Evolutionary conservation across 2,329 filamentous ascomycete genomes (phyloP).

Genomic region (Trichocomaceae sp.): DNA sequence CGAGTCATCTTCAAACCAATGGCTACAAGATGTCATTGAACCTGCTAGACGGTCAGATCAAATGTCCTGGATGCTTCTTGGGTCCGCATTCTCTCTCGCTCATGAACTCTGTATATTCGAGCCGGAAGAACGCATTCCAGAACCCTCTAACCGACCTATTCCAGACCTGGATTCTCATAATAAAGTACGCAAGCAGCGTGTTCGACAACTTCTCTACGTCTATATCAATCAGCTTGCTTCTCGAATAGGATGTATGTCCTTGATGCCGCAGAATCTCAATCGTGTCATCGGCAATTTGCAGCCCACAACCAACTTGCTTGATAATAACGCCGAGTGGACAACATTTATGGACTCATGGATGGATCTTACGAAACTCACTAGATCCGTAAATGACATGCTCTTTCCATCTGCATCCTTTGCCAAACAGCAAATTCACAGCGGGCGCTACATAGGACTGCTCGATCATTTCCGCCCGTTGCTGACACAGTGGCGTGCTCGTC

Average conservation of each 20-base stretch:
- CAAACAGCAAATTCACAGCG: constrained; percentile 23
- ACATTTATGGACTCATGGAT: constrained; percentile 49
- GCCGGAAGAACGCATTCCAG: constrained; percentile 23
- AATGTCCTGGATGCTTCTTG: constrained; percentile 54
- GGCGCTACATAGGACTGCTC: constrained; percentile 46
- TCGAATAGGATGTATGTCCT: constrained; percentile 44
- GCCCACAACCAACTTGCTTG: neutral
- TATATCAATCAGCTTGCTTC: constrained; percentile 44
- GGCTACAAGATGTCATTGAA: constrained; percentile 48
- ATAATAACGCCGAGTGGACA: constrained; percentile 39
- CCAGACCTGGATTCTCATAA: constrained; percentile 15
- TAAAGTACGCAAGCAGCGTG: constrained; percentile 23
- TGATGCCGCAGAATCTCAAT: constrained; percentile 42
- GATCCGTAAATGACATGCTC: constrained; percentile 49
- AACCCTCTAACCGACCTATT: constrained; percentile 12
- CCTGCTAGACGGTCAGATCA: constrained; percentile 47
- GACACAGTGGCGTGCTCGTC: constrained; percentile 32
- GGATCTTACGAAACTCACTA: constrained; percentile 42
- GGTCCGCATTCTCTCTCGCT: constrained; percentile 45
- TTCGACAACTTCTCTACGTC: constrained; percentile 33
- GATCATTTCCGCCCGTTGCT: constrained; percentile 35
- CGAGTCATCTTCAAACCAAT: constrained; percentile 33
- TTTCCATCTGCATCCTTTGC: constrained; percentile 33
- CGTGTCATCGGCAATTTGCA: constrained; percentile 28
- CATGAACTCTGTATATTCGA: constrained; percentile 47